Evolutionary conservation across 768 basidiomycete species (phyloP).

Genomic region (Boletus edulis): DNA sequence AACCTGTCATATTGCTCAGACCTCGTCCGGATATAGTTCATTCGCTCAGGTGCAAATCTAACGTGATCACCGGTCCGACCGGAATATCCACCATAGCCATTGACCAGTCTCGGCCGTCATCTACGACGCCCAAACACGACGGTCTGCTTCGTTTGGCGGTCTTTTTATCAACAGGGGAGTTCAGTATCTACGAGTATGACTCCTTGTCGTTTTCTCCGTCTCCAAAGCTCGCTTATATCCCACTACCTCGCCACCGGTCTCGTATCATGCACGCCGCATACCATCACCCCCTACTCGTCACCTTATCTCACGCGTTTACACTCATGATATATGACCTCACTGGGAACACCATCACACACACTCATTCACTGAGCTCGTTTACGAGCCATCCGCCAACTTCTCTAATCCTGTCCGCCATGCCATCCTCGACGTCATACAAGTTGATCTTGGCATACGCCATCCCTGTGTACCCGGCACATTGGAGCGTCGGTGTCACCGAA

Average conservation of each 20-base stretch:
- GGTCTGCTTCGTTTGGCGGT: constrained; percentile 46
- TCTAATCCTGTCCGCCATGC: constrained; percentile 64
- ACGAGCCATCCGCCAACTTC: constrained; percentile 79
- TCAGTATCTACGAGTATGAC: constrained; percentile 56
- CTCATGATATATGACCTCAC: constrained; percentile 74
- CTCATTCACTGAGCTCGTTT: constrained; percentile 72
- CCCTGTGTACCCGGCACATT: constrained; percentile 80
- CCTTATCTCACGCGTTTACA: constrained; percentile 63
- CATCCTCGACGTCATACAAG: constrained; percentile 59
- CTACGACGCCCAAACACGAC: constrained; percentile 27
- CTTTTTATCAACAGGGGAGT: constrained; percentile 70
- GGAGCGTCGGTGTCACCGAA: constrained; percentile 76
- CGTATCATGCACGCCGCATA: constrained; percentile 67
- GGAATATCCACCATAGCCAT: constrained; percentile 65
- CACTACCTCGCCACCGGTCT: constrained; percentile 39
- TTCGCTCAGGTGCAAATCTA: constrained; percentile 45
- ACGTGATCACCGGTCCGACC: constrained; percentile 25
- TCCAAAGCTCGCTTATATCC: constrained; percentile 47
- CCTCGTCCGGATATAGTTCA: constrained; percentile 29
- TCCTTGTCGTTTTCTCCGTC: constrained; percentile 42
- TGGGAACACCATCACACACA: constrained; percentile 46
- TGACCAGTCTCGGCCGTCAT: constrained; percentile 66
- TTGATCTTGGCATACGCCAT: constrained; percentile 71
- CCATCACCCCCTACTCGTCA: constrained; percentile 74
- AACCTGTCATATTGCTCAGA: constrained; percentile 22